Evolutionary conservation across 1,284 basidiomycete genomes (phyloP), one percentile per base, ranked within the genome.

Genomic region (Pseudomicrostroma phylloplanum): DNA sequence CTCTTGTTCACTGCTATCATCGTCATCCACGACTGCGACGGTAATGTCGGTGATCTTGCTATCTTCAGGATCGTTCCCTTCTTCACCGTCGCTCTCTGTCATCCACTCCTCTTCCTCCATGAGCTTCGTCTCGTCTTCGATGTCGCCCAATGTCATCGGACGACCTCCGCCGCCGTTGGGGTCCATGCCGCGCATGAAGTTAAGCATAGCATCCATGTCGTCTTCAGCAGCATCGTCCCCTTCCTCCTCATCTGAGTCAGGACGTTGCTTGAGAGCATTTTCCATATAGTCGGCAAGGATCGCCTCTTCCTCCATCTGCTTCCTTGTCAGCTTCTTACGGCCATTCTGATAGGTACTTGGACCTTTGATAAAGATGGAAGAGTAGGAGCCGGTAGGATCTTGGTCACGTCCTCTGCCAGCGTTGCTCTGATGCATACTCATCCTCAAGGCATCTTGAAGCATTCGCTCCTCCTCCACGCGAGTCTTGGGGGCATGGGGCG

Each of bases 281-380:
- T 70, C 67, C 62, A 76, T 72, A 62, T 76, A 77, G 42, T 77
- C 75, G 17, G 67, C 70, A n/a, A 77, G 54, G 19, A 76, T 68
- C 7, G 71, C 74, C 17, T 70, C 74, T 30, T 77, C 41, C 30
- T 46, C 19, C 19, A 19, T 19, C 49, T 60, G n/a, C n/a, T 41
- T 39, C 17, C 46, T 51, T n/a, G 55, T 56, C 17, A 23, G 40
- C 19, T 59, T 56, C 30, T 25, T n/a, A 19, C 40, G 59, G 13
- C 17, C 30, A n/a, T 48, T 48, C 12, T 48, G 17, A n/a, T 48
- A n/a, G 4, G 46, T n/a, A 7, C 23, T 48, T n/a, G 46, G 46
- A 15, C 21, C 51, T 15, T 54, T 26, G 21, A 54, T 54, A 13
- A 25, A 21, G 21, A 54, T 54, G 51, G 51, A 54, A 17, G 21